Conservation (phyloP, 1,284 basidiomycete species). For the Cryptococcus depauperatus region DNA sequence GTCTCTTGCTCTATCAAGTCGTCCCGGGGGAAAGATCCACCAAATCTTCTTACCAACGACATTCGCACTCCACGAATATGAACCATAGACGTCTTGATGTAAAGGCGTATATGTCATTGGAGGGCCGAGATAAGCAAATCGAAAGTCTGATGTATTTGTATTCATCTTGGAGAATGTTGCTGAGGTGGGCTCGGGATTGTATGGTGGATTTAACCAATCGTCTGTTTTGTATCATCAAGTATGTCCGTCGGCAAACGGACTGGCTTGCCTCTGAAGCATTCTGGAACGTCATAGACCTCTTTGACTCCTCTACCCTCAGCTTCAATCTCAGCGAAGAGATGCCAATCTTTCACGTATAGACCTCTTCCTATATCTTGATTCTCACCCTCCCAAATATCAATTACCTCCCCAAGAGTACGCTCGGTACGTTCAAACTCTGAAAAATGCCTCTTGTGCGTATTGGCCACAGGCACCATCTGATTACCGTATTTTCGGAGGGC, state of each 20-base stretch:
- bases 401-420: constrained; percentile 39
- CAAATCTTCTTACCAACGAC: constrained; percentile 51
- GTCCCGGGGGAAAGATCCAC: constrained; percentile 50
- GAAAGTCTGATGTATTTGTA: too few species aligned
- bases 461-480: constrained; percentile 41
- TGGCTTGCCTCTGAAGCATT: constrained; percentile 42
- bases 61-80: constrained; percentile 54
- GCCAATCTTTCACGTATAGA: constrained; percentile 55
- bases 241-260: neutral
- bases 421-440: constrained; percentile 42
- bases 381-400: constrained; percentile 41
- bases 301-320: constrained; percentile 20
- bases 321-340: constrained; percentile 44
- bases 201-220: constrained; percentile 50
- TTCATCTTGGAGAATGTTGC: constrained; percentile 17
- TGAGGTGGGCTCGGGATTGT: constrained; percentile 12
- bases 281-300: constrained; percentile 47
- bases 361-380: neutral
- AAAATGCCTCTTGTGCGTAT: constrained; percentile 31
- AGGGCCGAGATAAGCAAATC: constrained; percentile 47
- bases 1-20: constrained; percentile 21
- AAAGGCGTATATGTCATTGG: constrained; percentile 46
- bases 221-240: constrained; percentile 41
- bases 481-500: constrained; percentile 29
- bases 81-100: constrained; percentile 52